A percentile compares a stretch with the other conserved stretches of the same genome.
These are phyloP conservation scores for Daldinia sp. DNA, from an alignment of 2,329 filamentous ascomycete genomes.

Conservation along the genomic window DNA sequence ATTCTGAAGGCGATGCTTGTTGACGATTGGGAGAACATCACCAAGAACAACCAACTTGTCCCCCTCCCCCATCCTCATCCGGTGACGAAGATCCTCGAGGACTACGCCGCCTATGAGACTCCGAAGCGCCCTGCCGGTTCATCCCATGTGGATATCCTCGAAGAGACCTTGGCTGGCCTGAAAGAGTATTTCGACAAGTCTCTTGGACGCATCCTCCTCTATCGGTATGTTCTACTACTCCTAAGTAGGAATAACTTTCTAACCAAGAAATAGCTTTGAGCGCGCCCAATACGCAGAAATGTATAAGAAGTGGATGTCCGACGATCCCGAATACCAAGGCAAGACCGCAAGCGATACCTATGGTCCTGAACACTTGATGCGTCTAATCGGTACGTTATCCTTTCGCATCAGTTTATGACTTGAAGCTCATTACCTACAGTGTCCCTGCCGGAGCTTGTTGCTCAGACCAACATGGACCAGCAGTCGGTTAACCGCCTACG, in stretches of 20 bases:
- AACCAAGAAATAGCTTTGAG: slow-evolving; percentile 75
- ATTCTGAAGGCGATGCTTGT: slow-evolving; percentile 91
- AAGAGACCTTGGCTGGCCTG: slow-evolving; percentile 87
- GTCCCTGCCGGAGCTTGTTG: slow-evolving; percentile 90
- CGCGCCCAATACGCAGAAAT: slow-evolving; percentile 87
- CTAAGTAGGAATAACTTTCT: slow-evolving; percentile 31
- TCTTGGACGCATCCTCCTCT: slow-evolving; percentile 88
- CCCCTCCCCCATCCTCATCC: slow-evolving; percentile 82
- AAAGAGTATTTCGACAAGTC: slow-evolving; percentile 95
- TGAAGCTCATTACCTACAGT: slow-evolving; percentile 64
- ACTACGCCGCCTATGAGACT: slow-evolving; percentile 80
- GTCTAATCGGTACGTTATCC: slow-evolving; percentile 79
- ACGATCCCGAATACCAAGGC: slow-evolving; percentile 72
- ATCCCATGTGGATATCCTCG: slow-evolving; percentile 84
- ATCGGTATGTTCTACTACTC: slow-evolving; percentile 65
- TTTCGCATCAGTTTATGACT: not conserved
- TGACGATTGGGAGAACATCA: slow-evolving; percentile 99
- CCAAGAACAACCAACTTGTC: slow-evolving; percentile 92
- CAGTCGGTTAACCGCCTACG: slow-evolving; percentile 89
- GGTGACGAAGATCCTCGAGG: slow-evolving; percentile 81
- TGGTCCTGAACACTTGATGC: slow-evolving; percentile 89
- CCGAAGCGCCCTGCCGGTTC: slow-evolving; percentile 73
- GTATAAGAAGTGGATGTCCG: slow-evolving; percentile 74
- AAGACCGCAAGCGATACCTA: slow-evolving; percentile 86
- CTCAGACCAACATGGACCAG: slow-evolving; percentile 97